A percentile compares a stretch with the other conserved stretches of the same genome.
Evolutionary conservation across 2,329 filamentous ascomycete genomes (phyloP).

Genomic region (Aureobasidium lini): DNA sequence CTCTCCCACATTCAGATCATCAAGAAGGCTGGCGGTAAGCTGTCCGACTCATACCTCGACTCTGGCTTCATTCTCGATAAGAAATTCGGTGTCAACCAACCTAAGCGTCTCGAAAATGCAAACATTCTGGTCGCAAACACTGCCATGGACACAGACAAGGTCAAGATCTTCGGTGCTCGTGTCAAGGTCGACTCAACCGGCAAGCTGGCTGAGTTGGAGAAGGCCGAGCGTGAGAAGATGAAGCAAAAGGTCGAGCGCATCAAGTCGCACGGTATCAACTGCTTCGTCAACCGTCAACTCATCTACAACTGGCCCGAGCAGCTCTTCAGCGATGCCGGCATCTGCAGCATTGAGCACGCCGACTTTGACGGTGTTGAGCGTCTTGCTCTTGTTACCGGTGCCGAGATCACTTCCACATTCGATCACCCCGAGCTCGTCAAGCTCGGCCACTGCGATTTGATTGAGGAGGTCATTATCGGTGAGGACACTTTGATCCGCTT

Average conservation of each 20-base stretch:
- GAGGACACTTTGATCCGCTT: conserved; percentile 98
- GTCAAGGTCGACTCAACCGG: conserved; percentile 95
- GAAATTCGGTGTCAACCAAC: conserved; percentile 98
- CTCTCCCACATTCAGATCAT: conserved; percentile 98
- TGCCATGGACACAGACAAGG: conserved; percentile 98
- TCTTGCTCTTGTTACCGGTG: conserved; percentile 87
- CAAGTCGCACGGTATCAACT: conserved; percentile 98
- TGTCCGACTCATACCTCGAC: conserved; percentile 94
- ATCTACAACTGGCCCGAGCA: conserved; percentile 99
- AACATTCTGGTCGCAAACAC: conserved; percentile 98
- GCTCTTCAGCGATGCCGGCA: conserved; percentile 93
- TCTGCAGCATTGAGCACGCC: conserved; percentile 97
- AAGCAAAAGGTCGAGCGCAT: conserved; percentile 98
- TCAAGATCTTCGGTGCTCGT: conserved; percentile 97
- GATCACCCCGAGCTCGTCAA: conserved; percentile 97
- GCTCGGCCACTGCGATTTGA: conserved; percentile 87
- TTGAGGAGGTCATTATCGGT: conserved; percentile 97
- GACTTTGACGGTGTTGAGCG: conserved; percentile 98
- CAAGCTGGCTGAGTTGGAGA: conserved; percentile 96
- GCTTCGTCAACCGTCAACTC: conserved; percentile 97
- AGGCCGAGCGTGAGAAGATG: conserved; percentile 99
- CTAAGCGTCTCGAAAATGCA: conserved; percentile 92
- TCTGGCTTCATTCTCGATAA: conserved; percentile 99
- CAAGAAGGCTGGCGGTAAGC: conserved; percentile 97
- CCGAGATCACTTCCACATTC: conserved; percentile 95